Evolutionary conservation across 495 filamentous ascomycete species (phyloP).

Genomic region (Aspergillus haitiensis): DNA sequence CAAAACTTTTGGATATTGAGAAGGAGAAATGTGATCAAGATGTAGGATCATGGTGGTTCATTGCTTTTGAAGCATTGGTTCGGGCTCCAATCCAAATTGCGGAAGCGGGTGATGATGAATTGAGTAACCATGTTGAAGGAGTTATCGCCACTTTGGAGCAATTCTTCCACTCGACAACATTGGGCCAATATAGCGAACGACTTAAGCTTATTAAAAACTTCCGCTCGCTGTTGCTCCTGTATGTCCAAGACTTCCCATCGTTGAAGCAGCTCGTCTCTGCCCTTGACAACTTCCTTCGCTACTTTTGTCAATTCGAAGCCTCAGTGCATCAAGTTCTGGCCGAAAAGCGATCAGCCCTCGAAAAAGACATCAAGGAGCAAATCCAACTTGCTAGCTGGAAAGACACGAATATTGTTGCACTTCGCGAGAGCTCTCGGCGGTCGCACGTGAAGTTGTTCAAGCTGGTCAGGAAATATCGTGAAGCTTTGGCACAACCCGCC

Average conservation of each 20-base stretch:
- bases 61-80: constrained; percentile 86
- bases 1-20: constrained; percentile 83
- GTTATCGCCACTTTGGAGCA: constrained; percentile 68
- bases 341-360: constrained; percentile 63
- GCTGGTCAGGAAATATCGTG: constrained; percentile 83
- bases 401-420: constrained; percentile 86
- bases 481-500: constrained; percentile 69
- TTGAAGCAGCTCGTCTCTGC: constrained; percentile 57
- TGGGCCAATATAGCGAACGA: constrained; percentile 77
- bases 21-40: constrained; percentile 68
- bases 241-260: constrained; percentile 53
- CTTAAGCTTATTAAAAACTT: constrained; percentile 73
- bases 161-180: constrained; percentile 70
- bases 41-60: constrained; percentile 93
- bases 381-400: constrained; percentile 91
- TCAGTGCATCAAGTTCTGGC: constrained; percentile 60
- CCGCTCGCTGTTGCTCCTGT: constrained; percentile 48
- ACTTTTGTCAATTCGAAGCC: constrained; percentile 67
- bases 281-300: constrained; percentile 73
- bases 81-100: constrained; percentile 66
- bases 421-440: constrained; percentile 81
- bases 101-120: constrained; percentile 52
- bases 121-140: constrained; percentile 62
- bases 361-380: constrained; percentile 86
- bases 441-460: constrained; percentile 93